Evolutionary conservation across 2,329 filamentous ascomycete species (phyloP), one percentile per base, ranked within the genome.

Genomic region (Colletotrichum sp.): DNA sequence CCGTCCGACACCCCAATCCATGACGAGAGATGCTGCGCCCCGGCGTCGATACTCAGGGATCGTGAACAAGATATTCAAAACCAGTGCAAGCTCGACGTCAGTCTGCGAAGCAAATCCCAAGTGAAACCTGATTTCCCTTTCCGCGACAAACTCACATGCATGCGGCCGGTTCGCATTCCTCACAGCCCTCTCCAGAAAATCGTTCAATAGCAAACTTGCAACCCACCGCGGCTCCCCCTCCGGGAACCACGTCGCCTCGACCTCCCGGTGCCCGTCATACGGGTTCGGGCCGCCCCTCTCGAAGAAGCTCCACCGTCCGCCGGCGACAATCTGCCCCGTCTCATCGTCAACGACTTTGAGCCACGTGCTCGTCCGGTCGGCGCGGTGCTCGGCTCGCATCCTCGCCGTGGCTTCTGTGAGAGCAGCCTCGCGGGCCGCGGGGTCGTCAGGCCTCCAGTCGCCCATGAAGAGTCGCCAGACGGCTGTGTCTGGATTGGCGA

Each of bases 21-120:
- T 70, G 67, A 84, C 75, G 74, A 83, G 74, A n/a, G 78, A 78
- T 2, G 76, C 83, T 8, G 82, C 82, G 7, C 83, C 83, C 12
- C 80, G 80, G 54, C 78, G 78, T 38, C 83, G 82, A 61, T 83
- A 81, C 8, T 79, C 77, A 3, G 82, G 79, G 43, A 82, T 77
- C 4, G 84, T 85, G 51, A 84, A 81, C 36, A 85, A 77, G 2
- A 82, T 77, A 54, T 83, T 84, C 2, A 85, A 74, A 62, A 83
- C 82, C 83, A 8, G 24, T 12, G 24, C 11, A 31, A 16, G 5
- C 54, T 11, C 63, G 7, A 51, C 43, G 43, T 51, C n/a, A 51
- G 43, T 5, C 11, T 34, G 12, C 51, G 18, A 65, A 29, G 15
- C 54, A 18, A n/a, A 8, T 2, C 54, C 15, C 24, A 18, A 7